Conservation (phyloP, 2,329 filamentous ascomycete genomes). For the Monilinia aucupariae region DNA sequence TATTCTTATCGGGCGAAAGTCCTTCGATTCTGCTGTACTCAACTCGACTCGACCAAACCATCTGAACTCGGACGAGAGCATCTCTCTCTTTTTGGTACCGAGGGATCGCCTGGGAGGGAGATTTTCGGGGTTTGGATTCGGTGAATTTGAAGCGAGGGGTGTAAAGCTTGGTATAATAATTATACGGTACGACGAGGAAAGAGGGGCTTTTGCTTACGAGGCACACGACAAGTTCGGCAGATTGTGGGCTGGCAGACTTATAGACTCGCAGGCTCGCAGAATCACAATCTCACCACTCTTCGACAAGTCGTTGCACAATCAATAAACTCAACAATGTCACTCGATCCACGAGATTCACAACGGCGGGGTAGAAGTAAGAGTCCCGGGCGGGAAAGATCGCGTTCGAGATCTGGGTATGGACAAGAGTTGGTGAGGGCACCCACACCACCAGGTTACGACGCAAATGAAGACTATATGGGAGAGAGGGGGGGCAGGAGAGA, state of each 20-base stretch:
- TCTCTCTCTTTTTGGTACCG: not conserved
- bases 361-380: constrained; percentile 30
- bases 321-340: constrained; percentile 25
- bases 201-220: not conserved
- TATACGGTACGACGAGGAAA: not conserved
- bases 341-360: constrained; percentile 32
- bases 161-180: not conserved
- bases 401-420: constrained; percentile 21
- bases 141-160: not conserved
- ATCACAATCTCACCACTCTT: not conserved
- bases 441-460: constrained; percentile 22
- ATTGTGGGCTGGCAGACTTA: not conserved
- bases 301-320: not conserved
- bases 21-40: not conserved
- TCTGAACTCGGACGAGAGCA: not conserved
- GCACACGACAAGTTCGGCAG: not conserved
- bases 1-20: too few species aligned
- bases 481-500: constrained; percentile 17
- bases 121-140: not conserved
- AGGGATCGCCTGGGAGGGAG: not conserved
- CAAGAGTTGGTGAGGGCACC: constrained; percentile 16
- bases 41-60: not conserved
- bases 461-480: constrained; percentile 19
- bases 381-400: constrained; percentile 30
- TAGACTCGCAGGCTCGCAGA: not conserved